These are phyloP conservation scores for Podospora pseudopauciseta DNA, from an alignment of 495 filamentous ascomycete species.

Conservation along the genomic window DNA sequence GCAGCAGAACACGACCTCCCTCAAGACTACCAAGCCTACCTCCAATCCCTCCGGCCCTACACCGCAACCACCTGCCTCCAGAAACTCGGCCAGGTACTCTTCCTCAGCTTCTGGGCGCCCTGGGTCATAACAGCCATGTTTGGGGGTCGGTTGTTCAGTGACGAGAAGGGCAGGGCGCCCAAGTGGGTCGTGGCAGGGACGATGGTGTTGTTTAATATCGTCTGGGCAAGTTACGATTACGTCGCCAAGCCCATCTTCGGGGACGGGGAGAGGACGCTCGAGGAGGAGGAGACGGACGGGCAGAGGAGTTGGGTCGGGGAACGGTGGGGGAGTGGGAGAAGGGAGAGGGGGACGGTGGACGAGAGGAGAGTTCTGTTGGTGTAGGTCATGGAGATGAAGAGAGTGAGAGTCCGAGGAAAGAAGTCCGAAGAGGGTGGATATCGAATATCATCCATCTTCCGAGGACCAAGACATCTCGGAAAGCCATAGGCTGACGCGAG, in stretches of 20 bases:
- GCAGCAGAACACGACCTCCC: constrained; percentile 76
- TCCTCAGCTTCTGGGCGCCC: constrained; percentile 60
- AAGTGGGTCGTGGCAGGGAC: constrained; percentile 56
- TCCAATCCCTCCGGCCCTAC: constrained; percentile 64
- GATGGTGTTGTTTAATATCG: constrained; percentile 45
- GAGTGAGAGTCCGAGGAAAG: not conserved
- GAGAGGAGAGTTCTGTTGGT: constrained; percentile 24
- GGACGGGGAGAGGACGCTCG: constrained; percentile 76
- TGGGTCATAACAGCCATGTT: constrained; percentile 41
- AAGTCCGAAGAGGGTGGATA: not conserved
- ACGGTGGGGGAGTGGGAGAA: constrained; percentile 8
- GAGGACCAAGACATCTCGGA: too few relatives aligned
- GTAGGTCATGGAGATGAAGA: not conserved
- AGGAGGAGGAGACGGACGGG: constrained; percentile 26
- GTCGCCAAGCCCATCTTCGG: constrained; percentile 68
- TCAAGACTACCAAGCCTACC: constrained; percentile 64
- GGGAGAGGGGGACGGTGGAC: constrained; percentile 21
- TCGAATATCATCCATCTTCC: too few relatives aligned
- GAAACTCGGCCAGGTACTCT: constrained; percentile 57
- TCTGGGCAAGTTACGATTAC: constrained; percentile 76
- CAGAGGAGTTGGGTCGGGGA: not conserved
- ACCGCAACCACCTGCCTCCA: constrained; percentile 64
- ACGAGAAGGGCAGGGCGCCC: constrained; percentile 63
- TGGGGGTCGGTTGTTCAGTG: constrained; percentile 45
- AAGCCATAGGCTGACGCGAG: too few relatives aligned